These are phyloP conservation scores for Conidiobolus incongruus DNA, from an alignment of 371 early-diverging fungal genomes.

Conservation along the genomic window DNA sequence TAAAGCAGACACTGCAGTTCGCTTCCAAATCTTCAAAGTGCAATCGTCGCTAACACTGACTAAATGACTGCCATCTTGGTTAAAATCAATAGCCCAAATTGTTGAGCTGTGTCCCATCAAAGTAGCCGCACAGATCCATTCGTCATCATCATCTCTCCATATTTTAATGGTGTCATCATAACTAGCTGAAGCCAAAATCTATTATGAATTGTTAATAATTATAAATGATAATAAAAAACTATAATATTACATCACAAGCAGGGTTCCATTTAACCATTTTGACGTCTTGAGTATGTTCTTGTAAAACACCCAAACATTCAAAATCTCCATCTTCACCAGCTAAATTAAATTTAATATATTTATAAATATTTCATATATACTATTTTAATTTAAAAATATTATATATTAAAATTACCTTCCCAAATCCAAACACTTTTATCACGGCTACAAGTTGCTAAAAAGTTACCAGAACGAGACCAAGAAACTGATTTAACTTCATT, in stretches of 20 bases:
- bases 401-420: conserved; percentile 41
- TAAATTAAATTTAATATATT: conserved; percentile 3
- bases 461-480: conserved; percentile 57
- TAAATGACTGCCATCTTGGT: conserved; percentile 40
- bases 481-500: conserved; percentile 88
- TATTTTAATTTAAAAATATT: not conserved
- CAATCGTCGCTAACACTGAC: conserved; percentile 69
- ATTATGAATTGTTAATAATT: not conserved
- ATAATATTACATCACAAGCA: conserved; percentile 26
- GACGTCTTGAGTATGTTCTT: conserved; percentile 92
- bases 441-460: conserved; percentile 81
- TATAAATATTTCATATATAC: too few species aligned
- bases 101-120: conserved; percentile 73
- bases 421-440: conserved; percentile 97
- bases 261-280: conserved; percentile 91
- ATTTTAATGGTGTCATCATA: conserved; percentile 91
- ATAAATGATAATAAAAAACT: not conserved
- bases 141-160: conserved; percentile 75
- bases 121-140: conserved; percentile 82
- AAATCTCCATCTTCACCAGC: conserved; percentile 63
- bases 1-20: conserved; percentile 19
- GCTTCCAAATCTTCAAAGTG: conserved; percentile 60
- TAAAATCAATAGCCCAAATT: conserved; percentile 85
- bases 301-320: conserved; percentile 81
- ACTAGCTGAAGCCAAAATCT: conserved; percentile 64